Percentiles rank a stretch among this genome's conserved stretches.
Evolutionary conservation across 352 stramenopile species (phyloP).

Genomic region (Globisporangium irregulare): DNA sequence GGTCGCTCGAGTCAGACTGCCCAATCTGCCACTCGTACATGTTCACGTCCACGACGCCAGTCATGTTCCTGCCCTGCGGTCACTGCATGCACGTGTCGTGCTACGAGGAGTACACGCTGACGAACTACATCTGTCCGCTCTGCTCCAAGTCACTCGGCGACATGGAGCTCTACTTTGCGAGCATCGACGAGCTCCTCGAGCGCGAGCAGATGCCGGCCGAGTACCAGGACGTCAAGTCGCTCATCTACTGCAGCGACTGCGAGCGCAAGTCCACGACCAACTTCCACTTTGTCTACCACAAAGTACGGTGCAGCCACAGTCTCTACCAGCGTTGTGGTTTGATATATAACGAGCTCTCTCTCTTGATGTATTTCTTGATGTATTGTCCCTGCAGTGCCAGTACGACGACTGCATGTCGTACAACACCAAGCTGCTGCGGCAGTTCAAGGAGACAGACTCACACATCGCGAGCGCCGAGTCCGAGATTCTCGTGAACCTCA

Average conservation of each 20-base stretch:
- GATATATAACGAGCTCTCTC: neutral
- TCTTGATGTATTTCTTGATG: neutral
- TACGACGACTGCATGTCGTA: conserved; percentile 76
- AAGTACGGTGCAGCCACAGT: conserved; percentile 30
- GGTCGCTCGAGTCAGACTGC: conserved; percentile 93
- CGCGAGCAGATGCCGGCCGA: conserved; percentile 78
- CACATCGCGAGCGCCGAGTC: conserved; percentile 36
- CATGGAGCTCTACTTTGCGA: conserved; percentile 90
- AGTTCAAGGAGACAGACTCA: conserved; percentile 53
- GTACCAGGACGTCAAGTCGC: conserved; percentile 67
- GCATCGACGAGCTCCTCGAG: conserved; percentile 79
- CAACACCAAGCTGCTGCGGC: conserved; percentile 81
- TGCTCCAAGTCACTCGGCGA: conserved; percentile 95
- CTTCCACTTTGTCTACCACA: conserved; percentile 89
- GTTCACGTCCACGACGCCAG: conserved; percentile 94
- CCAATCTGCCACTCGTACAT: conserved; percentile 95
- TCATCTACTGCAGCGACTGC: conserved; percentile 87
- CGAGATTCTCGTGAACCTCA: conserved; percentile 32
- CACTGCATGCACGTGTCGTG: conserved; percentile 97
- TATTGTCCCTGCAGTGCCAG: conserved; percentile 45
- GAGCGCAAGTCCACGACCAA: conserved; percentile 79
- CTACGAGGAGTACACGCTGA: conserved; percentile 93
- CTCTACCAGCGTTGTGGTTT: neutral
- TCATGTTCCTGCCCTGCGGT: conserved; percentile 93
- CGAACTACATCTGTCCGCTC: conserved; percentile 93